Conservation (phyloP, 176 grass and related monocot species). For the Calamus simplicifolius region DNA sequence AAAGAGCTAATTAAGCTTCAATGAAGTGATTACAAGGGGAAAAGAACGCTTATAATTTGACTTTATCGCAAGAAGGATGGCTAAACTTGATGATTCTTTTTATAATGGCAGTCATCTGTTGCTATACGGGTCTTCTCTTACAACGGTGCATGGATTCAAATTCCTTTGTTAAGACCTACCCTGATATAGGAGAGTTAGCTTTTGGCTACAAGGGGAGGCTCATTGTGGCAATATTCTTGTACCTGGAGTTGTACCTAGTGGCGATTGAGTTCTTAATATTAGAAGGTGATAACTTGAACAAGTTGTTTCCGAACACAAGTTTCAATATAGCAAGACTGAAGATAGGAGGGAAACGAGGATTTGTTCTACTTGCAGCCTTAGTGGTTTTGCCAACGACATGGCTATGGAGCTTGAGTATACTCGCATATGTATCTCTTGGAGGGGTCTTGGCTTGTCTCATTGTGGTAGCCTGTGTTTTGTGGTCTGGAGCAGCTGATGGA, state of each 20-base stretch:
- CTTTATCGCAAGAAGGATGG: conserved; percentile 1
- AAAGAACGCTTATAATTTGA: too few species aligned
- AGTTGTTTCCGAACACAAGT: conserved; percentile 51
- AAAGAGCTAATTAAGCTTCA: too few species aligned
- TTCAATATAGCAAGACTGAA: conserved; percentile 41
- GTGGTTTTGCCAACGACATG: conserved; percentile 77
- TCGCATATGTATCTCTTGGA: conserved; percentile 55
- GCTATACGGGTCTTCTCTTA: not conserved
- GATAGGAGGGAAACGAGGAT: conserved; percentile 72
- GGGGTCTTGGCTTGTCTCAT: conserved; percentile 58
- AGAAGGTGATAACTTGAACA: conserved; percentile 90
- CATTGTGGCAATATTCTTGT: not conserved
- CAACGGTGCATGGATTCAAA: conserved; percentile 4
- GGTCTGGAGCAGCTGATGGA: conserved; percentile 45
- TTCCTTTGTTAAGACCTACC: not conserved
- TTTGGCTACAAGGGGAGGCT: conserved; percentile 1
- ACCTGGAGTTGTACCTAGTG: conserved; percentile 40
- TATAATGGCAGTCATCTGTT: not conserved
- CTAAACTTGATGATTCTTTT: not conserved
- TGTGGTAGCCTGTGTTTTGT: conserved; percentile 52
- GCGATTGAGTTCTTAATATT: conserved; percentile 77
- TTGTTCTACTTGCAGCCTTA: conserved; percentile 55
- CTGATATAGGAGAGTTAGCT: not conserved
- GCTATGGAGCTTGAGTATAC: conserved; percentile 65
- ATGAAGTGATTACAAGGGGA: conserved; percentile 24